Evolutionary conservation across 192 early-diverging fungal genomes (phyloP).

Genomic region (Coemansia sp.): DNA sequence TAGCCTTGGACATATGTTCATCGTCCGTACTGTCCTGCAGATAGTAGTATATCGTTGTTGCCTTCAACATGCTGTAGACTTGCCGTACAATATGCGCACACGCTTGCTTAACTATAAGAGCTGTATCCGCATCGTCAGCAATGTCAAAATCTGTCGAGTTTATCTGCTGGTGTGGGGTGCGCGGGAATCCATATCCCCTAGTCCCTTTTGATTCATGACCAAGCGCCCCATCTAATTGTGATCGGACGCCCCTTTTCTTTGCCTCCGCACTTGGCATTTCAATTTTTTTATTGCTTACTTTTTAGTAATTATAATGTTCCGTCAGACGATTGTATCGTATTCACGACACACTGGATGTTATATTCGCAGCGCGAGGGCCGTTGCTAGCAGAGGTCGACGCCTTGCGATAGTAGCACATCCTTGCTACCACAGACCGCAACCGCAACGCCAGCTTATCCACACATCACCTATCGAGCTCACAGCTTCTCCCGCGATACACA

Average conservation of each 20-base stretch:
- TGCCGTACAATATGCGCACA: neutral
- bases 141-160: neutral
- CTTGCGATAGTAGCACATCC: neutral
- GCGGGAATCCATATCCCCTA: too few species aligned
- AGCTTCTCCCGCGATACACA: neutral
- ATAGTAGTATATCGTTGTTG: too few species aligned
- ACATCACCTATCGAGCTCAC: neutral
- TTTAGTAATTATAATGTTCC: conserved; percentile 6
- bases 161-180: neutral
- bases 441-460: neutral
- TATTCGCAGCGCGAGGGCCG: neutral
- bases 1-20: neutral
- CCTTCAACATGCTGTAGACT: neutral
- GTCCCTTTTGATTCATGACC: too few species aligned
- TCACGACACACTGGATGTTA: neutral
- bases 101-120: too few species aligned
- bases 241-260: neutral
- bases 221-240: too few species aligned
- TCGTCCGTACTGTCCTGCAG: neutral
- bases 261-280: neutral
- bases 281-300: neutral
- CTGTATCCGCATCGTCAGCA: neutral
- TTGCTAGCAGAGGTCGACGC: neutral
- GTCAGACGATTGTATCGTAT: neutral
- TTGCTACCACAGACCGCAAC: neutral